Evolutionary conservation across 148 eudicot genomes (phyloP), one percentile per base, ranked within the genome.

Genomic region (Spergularia bocconei): DNA sequence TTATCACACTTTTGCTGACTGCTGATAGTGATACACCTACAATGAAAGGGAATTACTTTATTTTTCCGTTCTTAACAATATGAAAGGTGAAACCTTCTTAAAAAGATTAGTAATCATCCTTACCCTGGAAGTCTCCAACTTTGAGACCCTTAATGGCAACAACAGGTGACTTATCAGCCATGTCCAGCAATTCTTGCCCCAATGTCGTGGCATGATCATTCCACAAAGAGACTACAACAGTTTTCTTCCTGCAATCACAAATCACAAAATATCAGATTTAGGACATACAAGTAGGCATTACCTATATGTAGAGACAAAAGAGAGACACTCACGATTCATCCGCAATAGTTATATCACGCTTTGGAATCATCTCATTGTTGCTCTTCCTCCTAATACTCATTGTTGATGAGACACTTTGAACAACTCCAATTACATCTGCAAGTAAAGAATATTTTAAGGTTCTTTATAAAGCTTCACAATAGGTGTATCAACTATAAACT

Each of bases 91-190:
- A 38, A 10, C 16, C 8, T 67, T 14, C 4, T 2, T 14, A 20
- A 12, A 15, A 7, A 47, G 11, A 3, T 19, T 67, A 50, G 55
- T 10, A 39, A 66, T 54, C n/a, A 12, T 20, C 16, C 73, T 61
- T 86, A 92, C 99, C 99, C 74, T 88, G 90, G 59, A 89, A 92
- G 48, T 92, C 99, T 62, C 97, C 92, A 77, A 96, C 99, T 85
- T 79, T 88, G 3, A 91, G 85, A 70, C 93, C 85, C 81, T 96
- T 96, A 5, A 96, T 91, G 70, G 99, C 99, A 76, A 96, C 89
- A 59, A 96, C 81, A 15, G 99, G 99, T 72, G 93, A 91, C 75
- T 85, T 79, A 78, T 92, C 98, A 82, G 89, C 89, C 84, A 91
- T 87, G 78, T 96, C 98, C 36, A 92, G 84, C 81, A 96, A 80